Conservation (phyloP, 352 stramenopile genomes). For the Phytophthora multivora region DNA sequence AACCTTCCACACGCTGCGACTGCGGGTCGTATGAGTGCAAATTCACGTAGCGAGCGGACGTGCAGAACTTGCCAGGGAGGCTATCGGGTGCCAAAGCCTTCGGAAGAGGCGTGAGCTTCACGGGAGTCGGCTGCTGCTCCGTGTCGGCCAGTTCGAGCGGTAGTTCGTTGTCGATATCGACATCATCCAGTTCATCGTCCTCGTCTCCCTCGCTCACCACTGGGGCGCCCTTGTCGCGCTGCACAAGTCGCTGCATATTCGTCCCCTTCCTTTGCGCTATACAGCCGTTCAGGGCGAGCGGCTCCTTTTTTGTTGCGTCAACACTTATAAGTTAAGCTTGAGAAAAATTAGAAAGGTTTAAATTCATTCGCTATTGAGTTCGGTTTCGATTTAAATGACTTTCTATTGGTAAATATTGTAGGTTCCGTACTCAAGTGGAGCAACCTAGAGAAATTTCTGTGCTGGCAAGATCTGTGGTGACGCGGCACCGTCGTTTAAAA, state of each 20-base stretch:
- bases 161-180: conserved; percentile 2
- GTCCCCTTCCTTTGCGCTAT: neutral
- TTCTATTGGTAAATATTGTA: neutral
- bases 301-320: conserved; percentile 22
- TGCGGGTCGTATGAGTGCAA: conserved; percentile 60
- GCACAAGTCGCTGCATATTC: conserved; percentile 31
- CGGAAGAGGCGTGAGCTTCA: conserved; percentile 10
- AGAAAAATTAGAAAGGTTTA: neutral
- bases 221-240: conserved; percentile 22
- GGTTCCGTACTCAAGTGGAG: neutral
- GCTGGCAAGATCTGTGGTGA: conserved; percentile 17
- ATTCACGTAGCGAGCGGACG: conserved; percentile 46
- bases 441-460: conserved; percentile 11
- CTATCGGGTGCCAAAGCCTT: conserved; percentile 4
- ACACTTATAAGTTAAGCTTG: neutral
- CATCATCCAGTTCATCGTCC: conserved; percentile 12
- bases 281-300: conserved; percentile 14
- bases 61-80: conserved; percentile 25
- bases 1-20: conserved; percentile 21
- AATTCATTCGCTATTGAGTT: neutral
- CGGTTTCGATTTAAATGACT: neutral
- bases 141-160: conserved; percentile 7
- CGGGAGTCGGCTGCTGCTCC: conserved; percentile 8
- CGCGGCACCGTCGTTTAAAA: neutral
- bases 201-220: conserved; percentile 31